These are phyloP conservation scores for Westerdykella ornata DNA, from an alignment of 2,329 filamentous ascomycete species.

Conservation along the genomic window DNA sequence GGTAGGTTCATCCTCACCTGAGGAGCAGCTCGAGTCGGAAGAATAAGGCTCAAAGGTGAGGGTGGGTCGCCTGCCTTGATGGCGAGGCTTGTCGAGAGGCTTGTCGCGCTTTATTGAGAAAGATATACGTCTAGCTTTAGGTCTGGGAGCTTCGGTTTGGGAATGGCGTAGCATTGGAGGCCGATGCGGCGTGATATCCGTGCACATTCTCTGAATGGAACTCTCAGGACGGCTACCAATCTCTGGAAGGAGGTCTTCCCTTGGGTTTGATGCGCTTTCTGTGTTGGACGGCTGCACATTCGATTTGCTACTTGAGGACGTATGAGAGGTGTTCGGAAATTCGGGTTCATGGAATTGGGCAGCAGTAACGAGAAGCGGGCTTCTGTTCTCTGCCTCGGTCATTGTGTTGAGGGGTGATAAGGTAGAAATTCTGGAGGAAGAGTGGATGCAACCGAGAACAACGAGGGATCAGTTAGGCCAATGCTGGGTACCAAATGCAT, in stretches of 20 bases:
- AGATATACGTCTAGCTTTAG: constrained; percentile 16
- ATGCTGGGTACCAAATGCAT: no score
- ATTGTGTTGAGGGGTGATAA: constrained; percentile 1
- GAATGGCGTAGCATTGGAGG: constrained; percentile 20
- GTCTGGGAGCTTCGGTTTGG: constrained; percentile 27
- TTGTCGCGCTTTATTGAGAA: constrained; percentile 15
- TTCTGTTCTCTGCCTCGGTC: not conserved
- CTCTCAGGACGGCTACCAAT: not conserved
- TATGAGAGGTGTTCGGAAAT: constrained; percentile 14
- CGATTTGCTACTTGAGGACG: not conserved
- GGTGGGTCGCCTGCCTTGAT: constrained; percentile 17
- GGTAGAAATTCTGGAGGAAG: not conserved
- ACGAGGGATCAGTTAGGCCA: no score
- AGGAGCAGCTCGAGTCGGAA: constrained; percentile 19
- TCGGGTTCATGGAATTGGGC: constrained; percentile 18
- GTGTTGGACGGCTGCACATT: not conserved
- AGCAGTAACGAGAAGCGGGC: constrained; percentile 11
- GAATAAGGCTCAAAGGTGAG: constrained; percentile 28
- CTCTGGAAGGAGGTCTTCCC: not conserved
- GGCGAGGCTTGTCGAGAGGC: constrained; percentile 8
- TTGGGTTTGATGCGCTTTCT: not conserved
- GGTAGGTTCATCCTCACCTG: constrained; percentile 18
- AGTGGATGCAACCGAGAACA: no score
- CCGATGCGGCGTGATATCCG: constrained; percentile 4
- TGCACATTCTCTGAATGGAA: not conserved